Conservation (phyloP, 805 yeast species). For the Kluyveromyces lactis region DNA sequence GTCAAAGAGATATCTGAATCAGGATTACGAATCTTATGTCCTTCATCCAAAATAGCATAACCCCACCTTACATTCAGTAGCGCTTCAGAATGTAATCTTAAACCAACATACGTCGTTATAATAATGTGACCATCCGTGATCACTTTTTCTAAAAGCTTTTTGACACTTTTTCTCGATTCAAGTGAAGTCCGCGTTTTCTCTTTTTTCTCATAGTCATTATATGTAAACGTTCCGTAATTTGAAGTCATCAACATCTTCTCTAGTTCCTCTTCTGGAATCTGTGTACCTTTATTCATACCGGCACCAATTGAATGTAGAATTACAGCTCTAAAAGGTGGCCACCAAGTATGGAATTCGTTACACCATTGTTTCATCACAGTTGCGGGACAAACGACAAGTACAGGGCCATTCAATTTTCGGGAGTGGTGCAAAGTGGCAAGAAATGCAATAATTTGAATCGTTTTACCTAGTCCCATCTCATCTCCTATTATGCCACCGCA, state of each 20-base stretch:
- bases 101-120: constrained; percentile 86
- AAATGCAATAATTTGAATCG: constrained; percentile 86
- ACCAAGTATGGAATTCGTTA: constrained; percentile 93
- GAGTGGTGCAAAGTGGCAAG: constrained; percentile 87
- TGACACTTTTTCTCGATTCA: constrained; percentile 22
- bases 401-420: constrained; percentile 64
- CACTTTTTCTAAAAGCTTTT: constrained; percentile 41
- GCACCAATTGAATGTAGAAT: constrained; percentile 89
- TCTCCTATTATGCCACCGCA: constrained; percentile 96
- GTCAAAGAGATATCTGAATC: constrained; percentile 79
- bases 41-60: constrained; percentile 88
- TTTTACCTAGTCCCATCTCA: constrained; percentile 97
- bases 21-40: constrained; percentile 94
- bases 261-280: constrained; percentile 39
- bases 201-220: constrained; percentile 30
- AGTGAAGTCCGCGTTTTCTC: constrained; percentile 22
- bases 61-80: constrained; percentile 75
- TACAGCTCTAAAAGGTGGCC: constrained; percentile 88
- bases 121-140: constrained; percentile 69
- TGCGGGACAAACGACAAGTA: constrained; percentile 88
- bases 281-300: constrained; percentile 50
- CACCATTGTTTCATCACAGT: constrained; percentile 96
- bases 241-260: constrained; percentile 38
- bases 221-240: constrained; percentile 34
- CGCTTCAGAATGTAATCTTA: constrained; percentile 56